These are phyloP conservation scores for Larix kaempferi DNA, from an alignment of 75 land plant species.

Conservation along the genomic window DNA sequence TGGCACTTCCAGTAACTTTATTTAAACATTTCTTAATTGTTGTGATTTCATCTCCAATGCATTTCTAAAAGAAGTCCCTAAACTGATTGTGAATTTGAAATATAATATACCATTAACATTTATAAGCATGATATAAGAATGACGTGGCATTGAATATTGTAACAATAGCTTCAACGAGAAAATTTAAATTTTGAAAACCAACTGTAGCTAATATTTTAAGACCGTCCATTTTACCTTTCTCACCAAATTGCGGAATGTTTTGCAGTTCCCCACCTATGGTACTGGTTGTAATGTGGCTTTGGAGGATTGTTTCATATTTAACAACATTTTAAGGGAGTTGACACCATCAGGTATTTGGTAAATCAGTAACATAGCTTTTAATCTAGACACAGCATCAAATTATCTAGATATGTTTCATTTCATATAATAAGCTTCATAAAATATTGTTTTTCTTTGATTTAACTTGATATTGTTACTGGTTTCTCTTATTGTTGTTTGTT, in stretches of 20 bases:
- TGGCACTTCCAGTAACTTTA: not conserved
- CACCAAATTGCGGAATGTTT: not conserved
- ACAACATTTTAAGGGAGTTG: slow-evolving; percentile 25
- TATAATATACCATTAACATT: not conserved
- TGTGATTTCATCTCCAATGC: not conserved
- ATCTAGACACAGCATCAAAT: not conserved
- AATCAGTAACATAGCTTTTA: not conserved
- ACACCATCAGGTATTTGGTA: slow-evolving; percentile 13
- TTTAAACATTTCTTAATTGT: not conserved
- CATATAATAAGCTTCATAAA: not conserved
- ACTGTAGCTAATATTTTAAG: not conserved
- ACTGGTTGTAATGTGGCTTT: slow-evolving; percentile 40
- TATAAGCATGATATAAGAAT: not conserved
- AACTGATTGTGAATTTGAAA: too few relatives aligned
- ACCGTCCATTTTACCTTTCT: not conserved
- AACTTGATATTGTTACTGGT: not conserved
- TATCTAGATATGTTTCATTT: not conserved
- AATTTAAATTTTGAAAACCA: not conserved
- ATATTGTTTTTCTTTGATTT: not conserved
- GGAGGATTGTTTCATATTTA: slow-evolving; percentile 33
- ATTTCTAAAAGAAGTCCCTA: not conserved
- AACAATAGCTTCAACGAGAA: not conserved
- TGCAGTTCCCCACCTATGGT: slow-evolving; percentile 39
- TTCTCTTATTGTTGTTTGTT: not conserved
- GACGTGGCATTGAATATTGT: not conserved